Conservation (phyloP, 2,329 filamentous ascomycete genomes). For the Curvularia lunata region DNA sequence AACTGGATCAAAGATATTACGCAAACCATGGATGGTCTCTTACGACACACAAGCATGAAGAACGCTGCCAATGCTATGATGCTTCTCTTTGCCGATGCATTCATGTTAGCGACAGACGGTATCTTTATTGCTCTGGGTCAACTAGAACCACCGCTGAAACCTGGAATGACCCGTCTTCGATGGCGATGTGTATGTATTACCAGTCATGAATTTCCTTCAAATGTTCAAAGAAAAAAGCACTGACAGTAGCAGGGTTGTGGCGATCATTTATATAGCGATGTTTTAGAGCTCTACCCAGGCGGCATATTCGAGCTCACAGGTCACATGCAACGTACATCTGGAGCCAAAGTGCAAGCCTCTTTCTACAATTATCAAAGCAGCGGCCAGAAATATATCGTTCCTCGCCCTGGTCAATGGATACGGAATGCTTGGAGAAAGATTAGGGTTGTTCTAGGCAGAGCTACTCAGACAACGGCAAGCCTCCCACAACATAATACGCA, state of each 20-base stretch:
- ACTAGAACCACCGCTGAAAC: conserved; percentile 14
- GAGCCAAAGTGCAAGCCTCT: conserved; percentile 6
- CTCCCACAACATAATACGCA: conserved; percentile 18
- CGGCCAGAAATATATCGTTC: conserved; percentile 14
- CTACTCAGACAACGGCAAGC: neutral
- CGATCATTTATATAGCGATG: conserved; percentile 22
- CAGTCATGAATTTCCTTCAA: neutral
- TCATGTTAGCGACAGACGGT: neutral
- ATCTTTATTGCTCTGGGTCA: conserved; percentile 5
- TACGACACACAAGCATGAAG: neutral
- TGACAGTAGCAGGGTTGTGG: conserved; percentile 22
- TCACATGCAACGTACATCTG: conserved; percentile 15
- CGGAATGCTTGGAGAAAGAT: conserved; percentile 5
- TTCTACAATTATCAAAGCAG: neutral
- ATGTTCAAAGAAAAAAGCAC: neutral
- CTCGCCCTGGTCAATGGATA: conserved; percentile 12
- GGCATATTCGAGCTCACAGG: conserved; percentile 17
- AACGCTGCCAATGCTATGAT: neutral
- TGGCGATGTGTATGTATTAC: conserved; percentile 31
- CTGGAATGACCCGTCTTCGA: conserved; percentile 15
- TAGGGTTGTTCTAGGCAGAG: neutral
- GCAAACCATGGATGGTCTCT: neutral
- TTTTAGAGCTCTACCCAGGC: conserved; percentile 16
- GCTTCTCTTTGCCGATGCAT: neutral
- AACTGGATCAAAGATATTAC: neutral